A percentile compares a stretch with the other conserved stretches of the same genome.
Evolutionary conservation across 192 early-diverging fungal genomes (phyloP).

Genomic region (Backusella macrospora): DNA sequence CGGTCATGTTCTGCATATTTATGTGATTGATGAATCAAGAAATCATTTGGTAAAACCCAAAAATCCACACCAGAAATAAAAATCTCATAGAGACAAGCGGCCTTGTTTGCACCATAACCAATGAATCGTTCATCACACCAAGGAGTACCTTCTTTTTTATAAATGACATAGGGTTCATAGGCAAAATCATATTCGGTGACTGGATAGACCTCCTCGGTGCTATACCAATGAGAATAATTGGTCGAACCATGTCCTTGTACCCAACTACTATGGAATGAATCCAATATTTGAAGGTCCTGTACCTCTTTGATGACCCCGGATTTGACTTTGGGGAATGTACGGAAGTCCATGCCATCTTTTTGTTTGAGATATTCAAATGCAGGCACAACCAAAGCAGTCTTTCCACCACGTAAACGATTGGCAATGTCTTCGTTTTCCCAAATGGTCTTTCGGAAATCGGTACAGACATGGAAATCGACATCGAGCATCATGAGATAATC

Average conservation of each 20-base stretch:
- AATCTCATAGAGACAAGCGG: conserved; percentile 57
- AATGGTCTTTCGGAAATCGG: conserved; percentile 48
- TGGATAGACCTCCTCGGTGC: conserved; percentile 46
- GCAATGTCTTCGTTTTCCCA: conserved; percentile 35
- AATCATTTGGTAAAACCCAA: conserved; percentile 52
- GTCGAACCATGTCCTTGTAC: conserved; percentile 55
- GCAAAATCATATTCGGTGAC: conserved; percentile 53
- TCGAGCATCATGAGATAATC: conserved; percentile 64
- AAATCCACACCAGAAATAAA: conserved; percentile 55
- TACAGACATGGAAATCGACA: conserved; percentile 61
- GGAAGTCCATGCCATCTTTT: conserved; percentile 52
- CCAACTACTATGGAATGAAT: conserved; percentile 55
- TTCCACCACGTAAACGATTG: conserved; percentile 43
- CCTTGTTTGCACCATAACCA: conserved; percentile 60
- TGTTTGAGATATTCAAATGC: conserved; percentile 58
- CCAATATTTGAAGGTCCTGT: conserved; percentile 43
- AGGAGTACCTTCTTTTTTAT: conserved; percentile 49
- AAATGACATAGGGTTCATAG: conserved; percentile 61
- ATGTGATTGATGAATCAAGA: conserved; percentile 57
- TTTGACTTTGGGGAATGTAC: conserved; percentile 52
- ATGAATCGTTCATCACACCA: conserved; percentile 60
- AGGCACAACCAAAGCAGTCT: conserved; percentile 55
- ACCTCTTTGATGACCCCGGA: conserved; percentile 43
- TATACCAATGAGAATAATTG: conserved; percentile 53
- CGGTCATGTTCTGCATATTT: conserved; percentile 49